A percentile compares a stretch with the other conserved stretches of the same genome.
phyloP scores from a whole-genome alignment of 352 stramenopile species.

The Nothophytophthora sp. region DNA sequence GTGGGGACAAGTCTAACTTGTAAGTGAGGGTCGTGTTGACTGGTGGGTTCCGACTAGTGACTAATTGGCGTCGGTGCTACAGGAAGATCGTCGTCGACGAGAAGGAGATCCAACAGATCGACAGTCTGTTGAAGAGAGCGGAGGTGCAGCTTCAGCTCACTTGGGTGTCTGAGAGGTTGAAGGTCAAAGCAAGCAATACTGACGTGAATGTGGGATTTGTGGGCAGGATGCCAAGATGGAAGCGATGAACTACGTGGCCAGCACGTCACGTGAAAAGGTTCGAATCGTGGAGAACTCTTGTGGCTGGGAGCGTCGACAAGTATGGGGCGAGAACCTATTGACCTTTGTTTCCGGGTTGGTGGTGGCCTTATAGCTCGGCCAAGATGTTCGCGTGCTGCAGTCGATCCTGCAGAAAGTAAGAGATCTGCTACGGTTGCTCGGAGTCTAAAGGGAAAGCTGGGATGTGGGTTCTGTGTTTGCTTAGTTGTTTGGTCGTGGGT shows the following conservation, averaged over 20 bases:
- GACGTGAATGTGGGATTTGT: neutral
- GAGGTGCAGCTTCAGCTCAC: conserved; percentile 23
- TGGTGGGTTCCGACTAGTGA: too few species aligned
- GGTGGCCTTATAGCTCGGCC: conserved; percentile 44
- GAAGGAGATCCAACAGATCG: conserved; percentile 67
- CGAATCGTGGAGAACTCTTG: neutral
- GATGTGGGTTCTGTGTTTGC: too few species aligned
- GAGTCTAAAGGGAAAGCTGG: too few species aligned
- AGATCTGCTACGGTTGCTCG: too few species aligned
- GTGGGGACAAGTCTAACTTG: conserved; percentile 43
- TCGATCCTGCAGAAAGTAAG: conserved; percentile 74
- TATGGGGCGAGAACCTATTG: too few species aligned
- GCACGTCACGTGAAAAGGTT: conserved; percentile 81
- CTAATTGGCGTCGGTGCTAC: too few species aligned
- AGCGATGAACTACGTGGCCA: conserved; percentile 71
- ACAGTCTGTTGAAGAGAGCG: conserved; percentile 76
- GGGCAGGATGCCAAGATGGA: conserved; percentile 71
- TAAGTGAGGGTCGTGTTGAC: too few species aligned
- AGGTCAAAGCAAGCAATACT: neutral
- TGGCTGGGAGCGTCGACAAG: too few species aligned
- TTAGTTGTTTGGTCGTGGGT: too few species aligned
- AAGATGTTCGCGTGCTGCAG: conserved; percentile 74
- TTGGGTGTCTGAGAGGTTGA: neutral
- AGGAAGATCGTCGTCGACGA: conserved; percentile 61
- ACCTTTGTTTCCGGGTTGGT: conserved; percentile 4